phyloP scores from a whole-genome alignment of 2,329 filamentous ascomycete genomes.

The Triangularia setosa region DNA sequence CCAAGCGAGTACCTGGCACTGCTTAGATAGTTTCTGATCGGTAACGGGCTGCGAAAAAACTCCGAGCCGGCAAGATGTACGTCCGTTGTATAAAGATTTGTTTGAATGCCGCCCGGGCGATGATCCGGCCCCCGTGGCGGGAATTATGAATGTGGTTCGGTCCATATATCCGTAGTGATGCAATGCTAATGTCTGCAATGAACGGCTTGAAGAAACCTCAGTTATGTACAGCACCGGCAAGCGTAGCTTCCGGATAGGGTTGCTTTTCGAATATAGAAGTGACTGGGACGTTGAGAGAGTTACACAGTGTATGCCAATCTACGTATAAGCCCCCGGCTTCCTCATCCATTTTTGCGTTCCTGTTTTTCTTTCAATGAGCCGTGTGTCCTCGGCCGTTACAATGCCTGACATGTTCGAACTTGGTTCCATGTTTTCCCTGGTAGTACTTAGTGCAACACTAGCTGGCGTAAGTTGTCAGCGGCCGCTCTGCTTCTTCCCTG shows the following conservation, averaged over 20 bases:
- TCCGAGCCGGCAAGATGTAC: not conserved
- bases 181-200: not conserved
- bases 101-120: not conserved
- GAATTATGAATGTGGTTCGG: not conserved
- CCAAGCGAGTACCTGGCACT: no score
- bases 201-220: not conserved
- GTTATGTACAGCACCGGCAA: not conserved
- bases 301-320: not conserved
- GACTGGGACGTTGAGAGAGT: not conserved
- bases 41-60: not conserved
- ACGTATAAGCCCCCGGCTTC: not conserved
- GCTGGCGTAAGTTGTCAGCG: not conserved
- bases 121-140: not conserved
- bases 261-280: not conserved
- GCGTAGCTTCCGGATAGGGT: not conserved
- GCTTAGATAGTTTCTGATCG: no score
- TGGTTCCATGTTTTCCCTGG: not conserved
- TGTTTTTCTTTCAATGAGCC: not conserved
- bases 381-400: not conserved
- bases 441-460: not conserved
- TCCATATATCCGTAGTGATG: not conserved
- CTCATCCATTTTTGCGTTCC: not conserved
- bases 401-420: not conserved
- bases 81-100: not conserved
- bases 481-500: not conserved